Evolutionary conservation across 768 basidiomycete genomes (phyloP).

Genomic region (Podaxis sp.): DNA sequence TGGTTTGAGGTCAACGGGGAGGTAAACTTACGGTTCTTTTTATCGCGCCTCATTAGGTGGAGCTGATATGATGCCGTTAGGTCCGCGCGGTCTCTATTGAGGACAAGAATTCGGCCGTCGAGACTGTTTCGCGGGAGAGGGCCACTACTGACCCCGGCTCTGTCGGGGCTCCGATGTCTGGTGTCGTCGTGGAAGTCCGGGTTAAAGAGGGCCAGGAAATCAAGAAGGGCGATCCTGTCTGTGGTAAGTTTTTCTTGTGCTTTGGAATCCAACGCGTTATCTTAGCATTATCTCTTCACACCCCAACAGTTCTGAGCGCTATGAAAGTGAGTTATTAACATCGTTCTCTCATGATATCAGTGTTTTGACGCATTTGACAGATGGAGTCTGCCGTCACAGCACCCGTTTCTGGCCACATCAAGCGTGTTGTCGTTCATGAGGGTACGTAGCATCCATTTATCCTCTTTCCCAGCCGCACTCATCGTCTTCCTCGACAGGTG

Average conservation of each 20-base stretch:
- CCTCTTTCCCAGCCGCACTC: slow-evolving; percentile 3
- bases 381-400: slow-evolving; percentile 98
- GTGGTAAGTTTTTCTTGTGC: slow-evolving; percentile 54
- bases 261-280: slow-evolving; percentile 6
- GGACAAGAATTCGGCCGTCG: slow-evolving; percentile 96
- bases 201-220: slow-evolving; percentile 98
- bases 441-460: slow-evolving; percentile 40
- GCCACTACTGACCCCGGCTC: slow-evolving; percentile 92
- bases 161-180: slow-evolving; percentile 97
- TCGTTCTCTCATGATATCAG: slow-evolving; percentile 16
- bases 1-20: slow-evolving; percentile 99
- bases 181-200: slow-evolving; percentile 96
- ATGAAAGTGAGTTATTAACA: slow-evolving; percentile 74
- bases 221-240: slow-evolving; percentile 96
- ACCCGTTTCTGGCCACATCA: slow-evolving; percentile 95
- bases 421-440: slow-evolving; percentile 89
- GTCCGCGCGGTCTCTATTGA: slow-evolving; percentile 94
- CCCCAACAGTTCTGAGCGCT: slow-evolving; percentile 76
- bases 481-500: slow-evolving; percentile 47
- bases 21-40: slow-evolving; percentile 39
- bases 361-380: slow-evolving; percentile 39
- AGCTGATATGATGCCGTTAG: slow-evolving; percentile 39
- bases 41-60: slow-evolving; percentile 13
- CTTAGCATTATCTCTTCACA: slow-evolving; percentile 24
- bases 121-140: slow-evolving; percentile 93